Conservation (phyloP, 768 basidiomycete genomes). For the Thelephora ganbajun region DNA sequence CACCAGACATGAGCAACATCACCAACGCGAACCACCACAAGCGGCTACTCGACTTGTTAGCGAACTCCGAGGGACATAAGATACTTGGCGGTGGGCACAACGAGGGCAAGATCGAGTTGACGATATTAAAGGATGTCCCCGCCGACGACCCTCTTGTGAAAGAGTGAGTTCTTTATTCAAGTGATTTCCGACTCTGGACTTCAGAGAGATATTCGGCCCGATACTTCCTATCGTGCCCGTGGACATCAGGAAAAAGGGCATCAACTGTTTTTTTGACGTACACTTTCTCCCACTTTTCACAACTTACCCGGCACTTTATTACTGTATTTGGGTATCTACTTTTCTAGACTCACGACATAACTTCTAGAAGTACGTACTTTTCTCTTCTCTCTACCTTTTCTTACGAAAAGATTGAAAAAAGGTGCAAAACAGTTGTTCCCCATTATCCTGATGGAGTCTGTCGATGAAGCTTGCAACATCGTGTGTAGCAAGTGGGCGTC, state of each 20-base stretch:
- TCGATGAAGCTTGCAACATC: too few relatives aligned
- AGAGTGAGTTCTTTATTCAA: slow-evolving; percentile 25
- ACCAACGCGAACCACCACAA: slow-evolving; percentile 39
- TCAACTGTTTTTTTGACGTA: slow-evolving; percentile 28
- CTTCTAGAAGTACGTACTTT: too few relatives aligned
- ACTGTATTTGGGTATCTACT: too few relatives aligned
- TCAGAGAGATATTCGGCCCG: slow-evolving; percentile 65
- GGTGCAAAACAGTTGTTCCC: too few relatives aligned
- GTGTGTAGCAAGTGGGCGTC: background rate
- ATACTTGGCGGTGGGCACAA: slow-evolving; percentile 37
- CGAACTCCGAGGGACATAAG: slow-evolving; percentile 39
- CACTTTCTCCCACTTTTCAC: background rate
- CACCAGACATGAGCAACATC: slow-evolving; percentile 30
- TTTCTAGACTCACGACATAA: too few relatives aligned
- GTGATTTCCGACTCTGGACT: background rate
- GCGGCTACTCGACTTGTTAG: slow-evolving; percentile 37
- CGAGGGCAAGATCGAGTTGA: slow-evolving; percentile 37
- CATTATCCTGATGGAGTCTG: too few relatives aligned
- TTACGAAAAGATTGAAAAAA: too few relatives aligned
- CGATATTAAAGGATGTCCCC: slow-evolving; percentile 40
- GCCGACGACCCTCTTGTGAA: slow-evolving; percentile 45
- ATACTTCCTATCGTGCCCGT: slow-evolving; percentile 50
- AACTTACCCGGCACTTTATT: too few relatives aligned
- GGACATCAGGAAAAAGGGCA: slow-evolving; percentile 37
- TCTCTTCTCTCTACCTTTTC: too few relatives aligned